Evolutionary conservation across 2,329 filamentous ascomycete genomes (phyloP), one percentile per base, ranked within the genome.

Genomic region (Lachnellula occidentalis): DNA sequence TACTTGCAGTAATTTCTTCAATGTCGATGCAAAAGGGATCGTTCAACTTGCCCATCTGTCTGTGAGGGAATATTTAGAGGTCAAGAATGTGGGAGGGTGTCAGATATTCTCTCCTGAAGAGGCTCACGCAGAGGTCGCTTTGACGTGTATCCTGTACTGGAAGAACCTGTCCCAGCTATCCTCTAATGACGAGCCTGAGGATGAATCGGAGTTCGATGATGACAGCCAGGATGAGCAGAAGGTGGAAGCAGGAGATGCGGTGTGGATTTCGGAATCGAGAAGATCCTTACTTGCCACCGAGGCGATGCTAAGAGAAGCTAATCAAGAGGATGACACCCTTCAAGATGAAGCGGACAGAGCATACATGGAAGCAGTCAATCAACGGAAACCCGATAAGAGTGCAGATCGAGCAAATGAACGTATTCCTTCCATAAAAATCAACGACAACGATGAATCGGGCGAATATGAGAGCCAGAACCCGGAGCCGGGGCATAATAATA

Each of bases 301-400:
- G 2, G 9, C 27, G 27, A 31, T 11, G 2, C 8, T 9, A 3
- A 3, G 9, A 9, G 27, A 31, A 31, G 27, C 8, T 43, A 45
- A 22, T 24, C 55, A 65, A 49, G 77, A 80, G 2, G 8, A 31
- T 31, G 27, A 31, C 51, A 50, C 63, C 17, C 70, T 82, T 14
- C 77, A 78, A 63, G 77, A 79, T 54, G 74, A 78, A 55, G 80
- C 79, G 34, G 72, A 83, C 61, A 71, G 72, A 45, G 73, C 75
- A 54, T 83, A 82, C 58, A 78, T 79, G 48, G 74, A 80, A 64
- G 70, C 71, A n/a, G 71, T 69, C 19, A 70, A 76, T 37, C 75
- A 75, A 14, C 77, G 74, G 64, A 74, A 77, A 43, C 74, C 71
- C 12, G 39, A 43, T 42, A 75, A 81, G 12, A 71, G 79, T 62